A percentile compares a stretch with the other conserved stretches of the same genome.
Evolutionary conservation across 2,329 filamentous ascomycete species (phyloP).

Genomic region (Botrytis tulipae): DNA sequence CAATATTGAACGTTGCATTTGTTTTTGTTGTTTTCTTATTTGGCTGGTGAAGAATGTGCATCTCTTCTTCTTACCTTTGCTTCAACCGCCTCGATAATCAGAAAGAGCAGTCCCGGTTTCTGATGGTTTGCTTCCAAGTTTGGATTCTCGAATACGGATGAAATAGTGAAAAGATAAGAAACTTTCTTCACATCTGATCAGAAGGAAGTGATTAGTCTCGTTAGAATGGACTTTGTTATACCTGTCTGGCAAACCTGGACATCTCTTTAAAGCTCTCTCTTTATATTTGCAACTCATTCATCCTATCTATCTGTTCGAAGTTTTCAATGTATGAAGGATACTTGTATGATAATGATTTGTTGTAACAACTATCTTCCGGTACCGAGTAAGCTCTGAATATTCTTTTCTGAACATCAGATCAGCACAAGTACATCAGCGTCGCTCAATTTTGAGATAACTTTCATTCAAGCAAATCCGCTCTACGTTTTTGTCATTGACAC

Average conservation of each 20-base stretch:
- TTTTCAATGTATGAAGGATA: not conserved
- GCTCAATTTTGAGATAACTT: not conserved
- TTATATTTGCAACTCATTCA: too few relatives aligned
- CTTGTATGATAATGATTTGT: too few relatives aligned
- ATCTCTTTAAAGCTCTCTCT: too few relatives aligned
- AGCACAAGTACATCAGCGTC: not conserved
- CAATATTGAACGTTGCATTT: not conserved
- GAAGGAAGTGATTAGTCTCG: too few relatives aligned
- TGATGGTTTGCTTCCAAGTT: not conserved
- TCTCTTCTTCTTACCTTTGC: not conserved
- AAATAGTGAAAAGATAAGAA: not conserved
- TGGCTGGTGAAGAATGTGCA: not conserved
- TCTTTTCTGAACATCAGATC: not conserved
- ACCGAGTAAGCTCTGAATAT: not conserved
- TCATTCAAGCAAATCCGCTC: not conserved
- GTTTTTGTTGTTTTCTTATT: not conserved
- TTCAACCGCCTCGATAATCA: not conserved
- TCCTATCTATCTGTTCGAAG: too few relatives aligned
- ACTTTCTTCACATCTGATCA: not conserved
- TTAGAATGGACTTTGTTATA: too few relatives aligned
- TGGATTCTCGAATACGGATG: not conserved
- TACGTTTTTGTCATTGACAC: too few relatives aligned
- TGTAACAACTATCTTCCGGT: not conserved
- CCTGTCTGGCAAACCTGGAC: too few relatives aligned
- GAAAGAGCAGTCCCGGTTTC: too few relatives aligned